Evolutionary conservation across 1,139 yeast genomes (phyloP).

Genomic region (Arxiozyma bovina): DNA sequence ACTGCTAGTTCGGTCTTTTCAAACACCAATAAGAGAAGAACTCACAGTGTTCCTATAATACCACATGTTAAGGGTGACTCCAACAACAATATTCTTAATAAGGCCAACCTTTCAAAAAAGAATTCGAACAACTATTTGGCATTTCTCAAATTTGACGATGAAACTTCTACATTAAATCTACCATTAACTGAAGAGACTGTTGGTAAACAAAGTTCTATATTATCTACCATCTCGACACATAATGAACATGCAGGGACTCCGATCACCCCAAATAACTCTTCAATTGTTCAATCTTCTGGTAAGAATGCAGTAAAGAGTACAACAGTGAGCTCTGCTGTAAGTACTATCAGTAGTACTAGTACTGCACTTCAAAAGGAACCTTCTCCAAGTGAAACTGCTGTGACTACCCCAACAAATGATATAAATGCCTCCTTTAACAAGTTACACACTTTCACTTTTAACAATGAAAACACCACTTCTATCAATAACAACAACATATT

Average conservation of each 20-base stretch:
- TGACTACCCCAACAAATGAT: neutral
- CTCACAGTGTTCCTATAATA: neutral
- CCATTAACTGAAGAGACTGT: conserved; percentile 9
- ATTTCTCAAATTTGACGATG: conserved; percentile 28
- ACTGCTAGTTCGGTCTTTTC: neutral
- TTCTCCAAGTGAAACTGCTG: conserved; percentile 1
- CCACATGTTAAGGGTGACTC: neutral
- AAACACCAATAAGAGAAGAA: neutral
- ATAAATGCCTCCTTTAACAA: neutral
- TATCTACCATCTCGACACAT: neutral
- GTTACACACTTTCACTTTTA: neutral
- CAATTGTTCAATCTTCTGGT: neutral
- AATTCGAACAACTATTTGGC: conserved; percentile 12
- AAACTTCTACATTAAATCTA: conserved; percentile 3
- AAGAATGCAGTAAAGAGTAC: neutral
- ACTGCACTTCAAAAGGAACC: neutral
- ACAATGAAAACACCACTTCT: neutral
- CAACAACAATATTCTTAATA: neutral
- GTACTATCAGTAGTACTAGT: neutral
- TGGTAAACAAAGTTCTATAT: conserved; percentile 2
- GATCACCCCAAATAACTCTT: neutral
- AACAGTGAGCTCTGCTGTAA: neutral
- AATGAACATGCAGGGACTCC: neutral
- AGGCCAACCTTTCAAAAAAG: neutral
- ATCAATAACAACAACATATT: neutral